Conservation (phyloP, 306 rosid genomes). For the Luffa acutangula region DNA sequence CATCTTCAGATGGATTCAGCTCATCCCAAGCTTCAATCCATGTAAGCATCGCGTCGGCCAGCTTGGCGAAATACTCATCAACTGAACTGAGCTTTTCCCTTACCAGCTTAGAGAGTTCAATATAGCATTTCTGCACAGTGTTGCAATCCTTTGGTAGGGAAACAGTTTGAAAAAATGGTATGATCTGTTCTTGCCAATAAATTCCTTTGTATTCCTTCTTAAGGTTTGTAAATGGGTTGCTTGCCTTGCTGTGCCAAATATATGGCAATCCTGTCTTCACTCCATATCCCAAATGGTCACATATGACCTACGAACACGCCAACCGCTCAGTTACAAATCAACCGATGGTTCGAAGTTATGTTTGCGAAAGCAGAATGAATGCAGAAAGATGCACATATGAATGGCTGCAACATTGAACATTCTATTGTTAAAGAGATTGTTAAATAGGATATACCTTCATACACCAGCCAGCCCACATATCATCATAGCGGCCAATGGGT, state of each 20-base stretch:
- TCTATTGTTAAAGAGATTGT: neutral
- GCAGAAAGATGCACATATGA: neutral
- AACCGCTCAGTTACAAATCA: neutral
- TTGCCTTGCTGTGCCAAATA: slow-evolving; percentile 88
- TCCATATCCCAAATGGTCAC: slow-evolving; percentile 72
- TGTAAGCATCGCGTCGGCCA: slow-evolving; percentile 71
- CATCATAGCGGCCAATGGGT: slow-evolving; percentile 70
- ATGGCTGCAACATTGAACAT: neutral
- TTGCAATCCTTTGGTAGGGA: slow-evolving; percentile 59
- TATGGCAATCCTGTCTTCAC: slow-evolving; percentile 86
- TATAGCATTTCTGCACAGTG: slow-evolving; percentile 59
- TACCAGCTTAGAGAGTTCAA: slow-evolving; percentile 74
- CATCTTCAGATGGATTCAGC: slow-evolving; percentile 33
- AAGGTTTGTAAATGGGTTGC: slow-evolving; percentile 76
- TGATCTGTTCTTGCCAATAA: slow-evolving; percentile 77
- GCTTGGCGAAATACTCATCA: slow-evolving; percentile 64
- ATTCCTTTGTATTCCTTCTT: slow-evolving; percentile 83
- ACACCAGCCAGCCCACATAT: slow-evolving; percentile 99
- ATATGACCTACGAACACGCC: slow-evolving; percentile 42
- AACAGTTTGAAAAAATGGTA: slow-evolving; percentile 69
- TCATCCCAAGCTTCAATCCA: slow-evolving; percentile 94
- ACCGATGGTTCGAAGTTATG: neutral
- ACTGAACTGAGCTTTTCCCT: slow-evolving; percentile 59
- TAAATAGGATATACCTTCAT: slow-evolving; percentile 33
- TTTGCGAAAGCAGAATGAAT: neutral